Evolutionary conservation across 768 basidiomycete species (phyloP).

Genomic region (Dendrothele bispora): DNA sequence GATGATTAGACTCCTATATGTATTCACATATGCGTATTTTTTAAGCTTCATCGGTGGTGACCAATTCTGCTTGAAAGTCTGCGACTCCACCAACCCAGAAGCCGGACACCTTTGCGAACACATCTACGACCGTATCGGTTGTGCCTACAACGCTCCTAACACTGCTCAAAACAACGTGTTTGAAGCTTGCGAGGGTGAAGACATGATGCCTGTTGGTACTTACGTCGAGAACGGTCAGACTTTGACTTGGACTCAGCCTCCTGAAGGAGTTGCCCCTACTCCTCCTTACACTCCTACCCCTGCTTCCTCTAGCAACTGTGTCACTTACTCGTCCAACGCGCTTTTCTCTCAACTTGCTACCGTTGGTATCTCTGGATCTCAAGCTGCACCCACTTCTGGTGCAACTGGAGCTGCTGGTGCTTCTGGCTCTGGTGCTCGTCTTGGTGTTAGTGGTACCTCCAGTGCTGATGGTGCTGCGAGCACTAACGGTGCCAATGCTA

Average conservation of each 20-base stretch:
- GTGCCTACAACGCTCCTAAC: slow-evolving; percentile 51
- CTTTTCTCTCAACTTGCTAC: too few relatives aligned
- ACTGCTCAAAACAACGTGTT: slow-evolving; percentile 41
- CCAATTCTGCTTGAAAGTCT: slow-evolving; percentile 52
- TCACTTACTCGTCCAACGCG: slow-evolving; percentile 31
- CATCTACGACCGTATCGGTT: slow-evolving; percentile 55
- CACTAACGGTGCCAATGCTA: too few relatives aligned
- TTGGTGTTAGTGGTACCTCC: background rate
- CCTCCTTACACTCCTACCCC: slow-evolving; percentile 43
- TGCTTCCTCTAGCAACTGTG: slow-evolving; percentile 45
- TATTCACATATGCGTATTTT: too few relatives aligned
- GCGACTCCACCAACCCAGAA: slow-evolving; percentile 43
- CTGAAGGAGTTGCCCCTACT: slow-evolving; percentile 43
- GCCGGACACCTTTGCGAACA: slow-evolving; percentile 45
- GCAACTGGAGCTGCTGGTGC: slow-evolving; percentile 22
- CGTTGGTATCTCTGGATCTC: slow-evolving; percentile 2
- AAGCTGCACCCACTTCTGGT: too few relatives aligned
- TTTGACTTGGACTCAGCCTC: slow-evolving; percentile 45
- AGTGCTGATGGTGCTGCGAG: too few relatives aligned
- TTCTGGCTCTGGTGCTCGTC: slow-evolving; percentile 11
- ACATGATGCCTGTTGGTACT: slow-evolving; percentile 45
- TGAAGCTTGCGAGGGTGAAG: slow-evolving; percentile 45
- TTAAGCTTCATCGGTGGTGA: slow-evolving; percentile 52
- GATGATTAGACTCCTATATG: background rate
- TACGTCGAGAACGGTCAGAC: slow-evolving; percentile 37